phyloP scores from a whole-genome alignment of 768 basidiomycete genomes.

The Boletus tomentosulus region DNA sequence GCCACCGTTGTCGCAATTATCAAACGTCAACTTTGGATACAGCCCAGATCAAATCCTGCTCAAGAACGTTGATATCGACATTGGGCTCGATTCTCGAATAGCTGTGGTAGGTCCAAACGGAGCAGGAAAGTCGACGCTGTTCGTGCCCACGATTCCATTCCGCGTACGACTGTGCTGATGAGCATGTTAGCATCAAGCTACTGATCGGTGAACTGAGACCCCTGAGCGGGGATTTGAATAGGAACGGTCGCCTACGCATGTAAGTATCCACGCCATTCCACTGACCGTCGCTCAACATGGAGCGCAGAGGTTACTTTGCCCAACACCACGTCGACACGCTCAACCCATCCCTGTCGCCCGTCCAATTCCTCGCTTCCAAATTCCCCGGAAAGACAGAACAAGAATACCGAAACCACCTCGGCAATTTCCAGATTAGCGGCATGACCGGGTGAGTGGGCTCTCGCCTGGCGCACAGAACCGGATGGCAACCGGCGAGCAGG shows the following conservation, averaged over 20 bases:
- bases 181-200: conserved; percentile 72
- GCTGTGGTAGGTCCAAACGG: conserved; percentile 95
- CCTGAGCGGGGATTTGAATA: conserved; percentile 68
- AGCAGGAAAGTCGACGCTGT: conserved; percentile 95
- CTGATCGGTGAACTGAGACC: conserved; percentile 23
- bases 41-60: conserved; percentile 70
- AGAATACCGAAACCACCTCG: conserved; percentile 92
- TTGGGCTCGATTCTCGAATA: conserved; percentile 91
- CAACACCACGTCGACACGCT: conserved; percentile 95
- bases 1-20: conserved; percentile 89
- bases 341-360: conserved; percentile 79
- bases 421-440: conserved; percentile 96
- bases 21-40: conserved; percentile 90
- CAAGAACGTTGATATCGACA: conserved; percentile 79
- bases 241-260: conserved; percentile 91
- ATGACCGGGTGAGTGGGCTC: conserved; percentile 70
- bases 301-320: conserved; percentile 79
- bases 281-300: neutral
- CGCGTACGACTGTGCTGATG: conserved; percentile 3
- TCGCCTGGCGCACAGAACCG: too few species aligned
- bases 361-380: conserved; percentile 86
- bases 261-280: conserved; percentile 34
- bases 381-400: conserved; percentile 96
- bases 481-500: conserved; percentile 29
- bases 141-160: conserved; percentile 22